phyloP scores from a whole-genome alignment of 2,329 filamentous ascomycete genomes.

The Pestalotiopsis sp. region DNA sequence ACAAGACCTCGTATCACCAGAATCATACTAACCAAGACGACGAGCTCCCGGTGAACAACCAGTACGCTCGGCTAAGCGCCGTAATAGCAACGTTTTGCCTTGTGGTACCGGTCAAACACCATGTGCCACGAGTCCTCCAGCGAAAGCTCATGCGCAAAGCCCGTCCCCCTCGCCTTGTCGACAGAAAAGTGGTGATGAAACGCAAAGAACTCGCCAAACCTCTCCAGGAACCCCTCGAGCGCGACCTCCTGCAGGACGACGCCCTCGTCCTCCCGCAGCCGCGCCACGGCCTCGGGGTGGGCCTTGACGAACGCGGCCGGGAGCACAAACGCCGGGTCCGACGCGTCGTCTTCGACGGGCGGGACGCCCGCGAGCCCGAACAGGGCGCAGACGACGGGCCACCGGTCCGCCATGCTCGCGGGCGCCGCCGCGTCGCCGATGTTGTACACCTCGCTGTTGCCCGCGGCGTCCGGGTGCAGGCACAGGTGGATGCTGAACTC shows the following conservation, averaged over 20 bases:
- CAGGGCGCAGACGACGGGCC: constrained; percentile 6
- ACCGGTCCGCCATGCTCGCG: constrained; percentile 9
- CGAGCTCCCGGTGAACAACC: too few relatives aligned
- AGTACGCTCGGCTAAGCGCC: not conserved
- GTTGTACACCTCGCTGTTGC: constrained; percentile 2
- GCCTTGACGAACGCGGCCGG: not conserved
- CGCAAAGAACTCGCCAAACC: not conserved
- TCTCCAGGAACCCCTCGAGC: not conserved
- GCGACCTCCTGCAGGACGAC: not conserved
- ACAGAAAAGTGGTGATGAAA: not conserved
- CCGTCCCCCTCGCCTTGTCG: not conserved
- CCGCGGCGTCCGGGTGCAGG: not conserved
- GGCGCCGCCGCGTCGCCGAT: not conserved
- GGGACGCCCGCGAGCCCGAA: constrained; percentile 3
- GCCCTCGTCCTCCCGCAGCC: not conserved
- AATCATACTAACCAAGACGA: too few relatives aligned
- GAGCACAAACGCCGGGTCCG: not conserved
- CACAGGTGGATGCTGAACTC: constrained; percentile 9
- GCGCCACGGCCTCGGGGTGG: not conserved
- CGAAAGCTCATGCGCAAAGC: not conserved
- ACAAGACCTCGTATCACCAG: too few relatives aligned
- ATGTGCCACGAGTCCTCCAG: not conserved
- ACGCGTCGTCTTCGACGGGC: not conserved
- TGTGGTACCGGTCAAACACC: not conserved
- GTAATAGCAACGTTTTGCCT: not conserved